Evolutionary conservation across 352 stramenopile species (phyloP), one percentile per base, ranked within the genome.

Genomic region (Achlya hypogyna): DNA sequence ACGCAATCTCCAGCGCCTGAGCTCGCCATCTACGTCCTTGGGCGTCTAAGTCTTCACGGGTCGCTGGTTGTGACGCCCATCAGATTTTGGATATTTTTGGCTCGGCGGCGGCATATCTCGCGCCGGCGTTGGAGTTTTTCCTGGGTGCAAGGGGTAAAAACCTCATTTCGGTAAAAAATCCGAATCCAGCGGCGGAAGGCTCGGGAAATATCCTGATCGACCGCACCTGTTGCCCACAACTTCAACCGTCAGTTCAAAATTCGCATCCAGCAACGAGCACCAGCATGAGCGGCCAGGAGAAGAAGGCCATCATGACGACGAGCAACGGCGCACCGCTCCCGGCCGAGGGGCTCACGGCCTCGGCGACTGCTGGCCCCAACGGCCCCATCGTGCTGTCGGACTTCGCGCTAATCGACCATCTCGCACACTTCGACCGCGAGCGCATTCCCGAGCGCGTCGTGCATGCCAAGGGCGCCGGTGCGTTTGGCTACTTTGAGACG

Each of bases 361-460:
- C 83, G 25, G 75, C 74, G 35, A 92, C 83, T 5, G 81, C 83
- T 6, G 85, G 85, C 9, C 54, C 74, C 0, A 71, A 73, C 12
- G 85, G 85, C 20, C 83, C 82, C 18, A 77, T 88, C 62, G 71
- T 88, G 64, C 74, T 92, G 10, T 59, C 94, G 74, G 89, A 97
- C 73, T 93, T 95, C 63, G 86, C 79, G 16, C 76, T 96, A 29
- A 78, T 96, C 31, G 89, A 97, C 74, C 82, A 94, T 70, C 70
- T 97, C 47, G 77, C 87, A n/a, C 86, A 96, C 71, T 97, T 97
- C 70, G 89, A 97, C 73, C 86, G 88, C 49, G 91, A 97, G 71
- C 82, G 89, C 18, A 94, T 97, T 62, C 91, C 91, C 0, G 91
- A 97, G 75, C 84, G 91, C 32, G 89, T 97, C 20, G 90, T 97